phyloP scores from a whole-genome alignment of 352 stramenopile species.

The Thraustochytrium striatum region DNA sequence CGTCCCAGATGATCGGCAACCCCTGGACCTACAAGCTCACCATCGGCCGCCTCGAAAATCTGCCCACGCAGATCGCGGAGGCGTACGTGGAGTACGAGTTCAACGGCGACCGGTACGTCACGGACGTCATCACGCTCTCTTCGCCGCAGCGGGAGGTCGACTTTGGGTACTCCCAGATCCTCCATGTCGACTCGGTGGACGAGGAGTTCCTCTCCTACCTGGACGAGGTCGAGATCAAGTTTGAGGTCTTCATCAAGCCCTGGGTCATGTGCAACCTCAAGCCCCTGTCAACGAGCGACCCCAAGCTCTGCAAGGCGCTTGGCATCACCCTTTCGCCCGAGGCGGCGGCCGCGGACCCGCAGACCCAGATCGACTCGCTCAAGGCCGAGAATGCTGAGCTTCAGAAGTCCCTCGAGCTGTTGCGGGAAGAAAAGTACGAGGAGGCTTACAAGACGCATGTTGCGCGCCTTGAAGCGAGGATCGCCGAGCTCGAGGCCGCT shows the following conservation, averaged over 20 bases:
- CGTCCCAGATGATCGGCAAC: constrained; percentile 68
- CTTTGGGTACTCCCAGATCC: constrained; percentile 69
- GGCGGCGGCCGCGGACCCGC: background rate
- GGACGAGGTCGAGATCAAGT: constrained; percentile 70
- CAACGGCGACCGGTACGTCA: constrained; percentile 81
- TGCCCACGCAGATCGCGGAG: constrained; percentile 79
- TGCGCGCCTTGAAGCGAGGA: constrained; percentile 8
- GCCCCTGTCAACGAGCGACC: constrained; percentile 69
- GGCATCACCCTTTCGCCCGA: constrained; percentile 12
- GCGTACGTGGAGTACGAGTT: constrained; percentile 89
- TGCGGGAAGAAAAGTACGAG: constrained; percentile 47
- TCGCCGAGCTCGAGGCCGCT: constrained; percentile 12
- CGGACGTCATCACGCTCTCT: constrained; percentile 79
- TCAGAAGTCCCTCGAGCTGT: constrained; percentile 8
- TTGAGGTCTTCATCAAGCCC: constrained; percentile 79
- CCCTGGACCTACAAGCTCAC: constrained; percentile 75
- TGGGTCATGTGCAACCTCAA: constrained; percentile 65
- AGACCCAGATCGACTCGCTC: constrained; percentile 34
- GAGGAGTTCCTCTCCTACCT: constrained; percentile 78
- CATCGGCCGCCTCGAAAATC: constrained; percentile 55
- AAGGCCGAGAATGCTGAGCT: constrained; percentile 45
- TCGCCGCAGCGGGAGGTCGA: constrained; percentile 78
- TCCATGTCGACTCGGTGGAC: constrained; percentile 76
- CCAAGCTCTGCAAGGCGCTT: constrained; percentile 62
- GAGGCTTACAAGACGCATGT: constrained; percentile 47